Evolutionary conservation across 2,329 filamentous ascomycete genomes (phyloP), one percentile per base, ranked within the genome.

Genomic region (Colletotrichum echinochloae): DNA sequence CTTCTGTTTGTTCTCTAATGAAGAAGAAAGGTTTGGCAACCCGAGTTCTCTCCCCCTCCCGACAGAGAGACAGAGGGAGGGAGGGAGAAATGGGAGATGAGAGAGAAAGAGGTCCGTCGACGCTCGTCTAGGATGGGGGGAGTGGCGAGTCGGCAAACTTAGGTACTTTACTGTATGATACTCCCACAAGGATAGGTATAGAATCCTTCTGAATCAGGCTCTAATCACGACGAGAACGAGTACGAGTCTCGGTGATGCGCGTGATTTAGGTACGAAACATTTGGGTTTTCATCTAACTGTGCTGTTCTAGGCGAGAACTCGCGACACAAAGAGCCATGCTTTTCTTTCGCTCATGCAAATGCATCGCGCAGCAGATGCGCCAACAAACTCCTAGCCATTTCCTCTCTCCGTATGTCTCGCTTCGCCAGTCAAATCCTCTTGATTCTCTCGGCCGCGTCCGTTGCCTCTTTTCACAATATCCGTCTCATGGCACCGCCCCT

Each of bases 121-220:
- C 20, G 14, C 54, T 49, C 33, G 33, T 65, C 23, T 51, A 39
- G 49, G 20, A 46, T 35, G 26, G 37, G 8, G 14, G 14, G 52
- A 35, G 8, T 26, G 65, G 57, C 35, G 35, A 59, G 65, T 28
- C 37, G 44, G 51, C 28, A 51, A n/a, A 33, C 44, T 49, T 44
- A n/a, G n/a, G n/a, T n/a, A n/a, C 41, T 44, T 44, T 30, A 18
- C 28, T 68, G 52, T 57, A 68, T 37, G 60, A 68, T 65, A 68
- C 26, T 68, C 65, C 51, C 60, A 64, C 41, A 51, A 49, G 52
- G 39, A 57, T 51, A 51, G 52, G 60, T 57, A 68, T 65, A 65
- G 35, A 60, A 46, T 60, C 61, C 46, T 65, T 65, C 39, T 39
- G 46, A 69, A 66, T 56, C 54, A 56, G 35, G 54, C 6, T 35